Evolutionary conservation across 2,329 filamentous ascomycete genomes (phyloP), one percentile per base, ranked within the genome.

Genomic region (Diaporthe sp.): DNA sequence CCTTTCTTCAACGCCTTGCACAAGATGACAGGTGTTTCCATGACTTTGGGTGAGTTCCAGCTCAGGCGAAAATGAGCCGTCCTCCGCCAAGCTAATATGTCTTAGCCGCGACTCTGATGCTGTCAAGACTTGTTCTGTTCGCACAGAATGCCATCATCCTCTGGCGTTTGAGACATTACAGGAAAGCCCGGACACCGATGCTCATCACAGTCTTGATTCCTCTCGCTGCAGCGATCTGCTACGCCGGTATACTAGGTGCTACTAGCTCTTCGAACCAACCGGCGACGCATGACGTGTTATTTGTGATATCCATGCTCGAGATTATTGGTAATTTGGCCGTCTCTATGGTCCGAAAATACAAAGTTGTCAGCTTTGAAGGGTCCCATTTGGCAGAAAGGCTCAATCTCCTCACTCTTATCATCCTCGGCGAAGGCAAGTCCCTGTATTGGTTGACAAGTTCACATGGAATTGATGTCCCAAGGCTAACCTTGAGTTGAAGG

Each of bases 301-400:
- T 0, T 86, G 90, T 91, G 92, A 92, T 77, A 78, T 89, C 40
- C 80, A 91, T 19, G 87, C 89, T 75, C 82, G 92, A 93, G 81
- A 86, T 87, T 25, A 77, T 88, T 25, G 78, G 85, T 7, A 86
- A 88, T 5, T 85, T 93, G 45, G 81, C 81, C 6, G 82, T 91
- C 6, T 91, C 91, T 13, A 87, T 86, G 66, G 81, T 85, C 33
- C 40, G 42, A 15, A 30, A 72, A 1, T 92, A 87, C 80, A 84
- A 87, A 4, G 87, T 89, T 67, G 85, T 93, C 57, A 90, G 89
- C 71, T 91, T 93, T 79, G 87, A 90, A 75, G 85, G 88, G 73
- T 93, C 90, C 0, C 90, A 92, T 79, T 81, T 93, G 72, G 90
- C 91, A 78, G 89, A 91, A 78, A 87, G 92, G 13, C 89, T 93